phyloP scores from a whole-genome alignment of 257 asterid genomes.

The Nicotiana otophora region DNA sequence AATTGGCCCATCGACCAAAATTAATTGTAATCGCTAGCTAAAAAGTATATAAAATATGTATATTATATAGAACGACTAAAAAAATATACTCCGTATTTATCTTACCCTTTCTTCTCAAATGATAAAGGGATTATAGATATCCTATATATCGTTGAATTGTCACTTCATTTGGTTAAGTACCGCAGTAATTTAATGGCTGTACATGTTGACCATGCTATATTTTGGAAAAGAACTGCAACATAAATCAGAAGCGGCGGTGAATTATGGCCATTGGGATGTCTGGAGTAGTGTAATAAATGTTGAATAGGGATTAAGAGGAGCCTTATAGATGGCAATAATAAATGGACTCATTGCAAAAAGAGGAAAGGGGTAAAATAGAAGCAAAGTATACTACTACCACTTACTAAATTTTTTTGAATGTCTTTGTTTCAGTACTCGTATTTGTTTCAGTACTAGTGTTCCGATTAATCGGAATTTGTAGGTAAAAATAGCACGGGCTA shows the following conservation, averaged over 20 bases:
- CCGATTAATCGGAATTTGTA: no score
- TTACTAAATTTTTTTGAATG: no score
- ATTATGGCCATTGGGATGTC: not conserved
- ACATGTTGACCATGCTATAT: not conserved
- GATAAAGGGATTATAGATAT: no score
- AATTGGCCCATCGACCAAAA: no score
- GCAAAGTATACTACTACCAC: not conserved
- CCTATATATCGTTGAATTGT: not conserved
- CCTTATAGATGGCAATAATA: not conserved
- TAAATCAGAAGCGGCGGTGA: not conserved
- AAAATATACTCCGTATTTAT: no score
- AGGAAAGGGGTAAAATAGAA: constrained; percentile 4
- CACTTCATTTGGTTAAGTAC: not conserved
- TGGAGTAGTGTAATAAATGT: not conserved
- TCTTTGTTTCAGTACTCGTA: no score
- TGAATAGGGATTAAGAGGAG: not conserved
- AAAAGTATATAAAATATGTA: no score
- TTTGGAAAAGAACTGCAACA: not conserved
- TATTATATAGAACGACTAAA: no score
- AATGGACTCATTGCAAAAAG: not conserved
- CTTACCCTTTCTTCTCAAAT: no score
- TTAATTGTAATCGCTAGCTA: no score
- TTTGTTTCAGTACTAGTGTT: no score
- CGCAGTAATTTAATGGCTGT: not conserved
- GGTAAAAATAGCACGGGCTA: no score